Base-by-base conservation (phyloP, 306 rosid species). In the Corylus avellana region DNA sequence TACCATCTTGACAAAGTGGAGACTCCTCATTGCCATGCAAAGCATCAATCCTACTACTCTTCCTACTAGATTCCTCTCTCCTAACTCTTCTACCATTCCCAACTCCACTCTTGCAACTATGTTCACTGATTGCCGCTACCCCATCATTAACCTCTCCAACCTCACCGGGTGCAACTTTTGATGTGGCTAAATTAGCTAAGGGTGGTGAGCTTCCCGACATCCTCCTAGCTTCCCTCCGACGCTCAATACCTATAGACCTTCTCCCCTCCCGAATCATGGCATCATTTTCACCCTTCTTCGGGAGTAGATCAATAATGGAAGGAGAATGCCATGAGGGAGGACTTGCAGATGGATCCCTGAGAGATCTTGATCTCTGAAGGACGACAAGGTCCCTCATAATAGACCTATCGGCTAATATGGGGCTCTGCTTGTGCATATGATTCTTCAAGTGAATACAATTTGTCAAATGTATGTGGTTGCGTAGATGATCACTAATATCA, bases 361-460 rank as follows among this genome's bases (percentile, higher is more conserved):
- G 93, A 64, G 98, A 96, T 12, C 98, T 88, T 0, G 99, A 90
- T 76, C 98, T 88, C 83, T 93, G 98, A 55, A 96, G 89, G 88
- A 89, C 98, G 72, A 90, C 90, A 53, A 96, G 93, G 85, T 96
- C 97, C 81, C 99, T 90, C 93, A 89, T 89, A 59, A 96, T 94
- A 7, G 94, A 91, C 88, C 99, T 89, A 79, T 96, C 93, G 35
- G 98, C 81, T 76, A 96, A 27, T 59, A 93, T 90, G 67, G 99
- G 98, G 81, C 99, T 96, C 78, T 91, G 93, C 88, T 91, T 96
- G 84, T 96, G 99, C 98, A 96, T 93, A 66, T 96, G 99, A 82
- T 96, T 96, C 96, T 96, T 96, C 92, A 96, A 84, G 90, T 93
- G 99, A 84, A 96, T 96, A 83, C 99, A 96, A 84, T 93, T 96